Base-by-base conservation (phyloP, 1,284 basidiomycete genomes). In the Boletellus deceptivus region DNA sequence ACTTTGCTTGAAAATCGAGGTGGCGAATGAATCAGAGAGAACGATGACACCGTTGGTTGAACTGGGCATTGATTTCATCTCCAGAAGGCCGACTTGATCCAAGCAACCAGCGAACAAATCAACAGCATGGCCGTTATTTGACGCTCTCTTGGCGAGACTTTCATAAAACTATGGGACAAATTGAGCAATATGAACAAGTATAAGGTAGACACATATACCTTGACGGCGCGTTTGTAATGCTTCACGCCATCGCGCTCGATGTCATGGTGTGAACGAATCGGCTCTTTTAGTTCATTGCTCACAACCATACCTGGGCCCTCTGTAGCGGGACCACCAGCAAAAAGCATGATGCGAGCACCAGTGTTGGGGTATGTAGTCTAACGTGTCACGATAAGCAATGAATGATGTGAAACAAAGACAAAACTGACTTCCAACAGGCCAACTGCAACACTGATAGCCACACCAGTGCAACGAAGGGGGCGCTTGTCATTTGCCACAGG, bases 271-370 rank as follows among this genome's bases (percentile, higher is more conserved):
- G 95, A 98, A 52, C 97, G 89, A 60, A 99, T 98, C 3, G 96
- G 93, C 70, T 99, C 96, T 70, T 93, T 91, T 43, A 99, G 78
- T 74, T 99, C 96, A 61, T 93, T 92, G 69, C 82, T 89, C 52
- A 99, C 97, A 36, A 98, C 96, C 82, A 96, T 87, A 31, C 97
- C 97, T 0, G 96, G 96, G 3, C 96, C 96, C 67, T 98, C 95
- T 4, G 96, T 98, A 18, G 90, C 88, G n/a, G 96, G 92, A 27
- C 96, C 96, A 67, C 96, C 97, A 41, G 93, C 77, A 69, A 99
- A 99, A 44, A 98, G 74, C 93, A 99, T 97, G 72, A 99, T 90
- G 44, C 96, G 83, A 18, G 87, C 95, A 44, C 96, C 96, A 17
- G 95, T 98, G 72, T 94, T 98, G 20, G 94, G 92, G 76, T 93